phyloP scores from a whole-genome alignment of 768 basidiomycete species.

The Suillus americanus region DNA sequence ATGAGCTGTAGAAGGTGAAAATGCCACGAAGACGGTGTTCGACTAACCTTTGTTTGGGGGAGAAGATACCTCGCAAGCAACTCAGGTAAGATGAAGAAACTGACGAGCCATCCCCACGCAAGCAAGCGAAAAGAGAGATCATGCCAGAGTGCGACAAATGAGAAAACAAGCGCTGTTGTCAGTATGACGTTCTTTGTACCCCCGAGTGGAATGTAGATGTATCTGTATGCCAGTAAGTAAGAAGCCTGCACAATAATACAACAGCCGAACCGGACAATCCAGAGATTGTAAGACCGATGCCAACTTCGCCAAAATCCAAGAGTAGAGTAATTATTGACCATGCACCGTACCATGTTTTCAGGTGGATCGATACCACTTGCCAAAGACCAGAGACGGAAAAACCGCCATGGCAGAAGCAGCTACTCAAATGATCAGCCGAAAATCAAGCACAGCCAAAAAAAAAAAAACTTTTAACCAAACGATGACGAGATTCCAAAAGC shows the following conservation, averaged over 20 bases:
- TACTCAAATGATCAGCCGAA: slow-evolving; percentile 29
- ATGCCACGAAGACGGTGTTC: neutral
- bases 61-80: slow-evolving; percentile 59
- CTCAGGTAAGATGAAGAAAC: slow-evolving; percentile 88
- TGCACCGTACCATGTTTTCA: slow-evolving; percentile 99
- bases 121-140: slow-evolving; percentile 86
- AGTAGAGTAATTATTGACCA: slow-evolving; percentile 95
- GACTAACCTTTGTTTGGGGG: slow-evolving; percentile 59
- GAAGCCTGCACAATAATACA: neutral
- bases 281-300: slow-evolving; percentile 96
- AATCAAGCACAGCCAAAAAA: neutral
- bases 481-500: slow-evolving; percentile 95
- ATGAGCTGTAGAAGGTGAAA: slow-evolving; percentile 1
- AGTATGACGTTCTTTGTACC: slow-evolving; percentile 57
- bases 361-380: slow-evolving; percentile 88
- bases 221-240: slow-evolving; percentile 47
- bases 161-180: slow-evolving; percentile 81
- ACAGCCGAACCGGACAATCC: slow-evolving; percentile 74
- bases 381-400: slow-evolving; percentile 94
- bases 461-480: slow-evolving; percentile 99
- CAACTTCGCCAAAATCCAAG: slow-evolving; percentile 94
- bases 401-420: slow-evolving; percentile 94
- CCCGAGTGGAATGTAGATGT: slow-evolving; percentile 93
- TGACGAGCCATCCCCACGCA: slow-evolving; percentile 96
- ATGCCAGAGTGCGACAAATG: slow-evolving; percentile 98